Base-by-base conservation (phyloP, 2,329 filamentous ascomycete genomes). In the Ascocoryne sarcoides region DNA sequence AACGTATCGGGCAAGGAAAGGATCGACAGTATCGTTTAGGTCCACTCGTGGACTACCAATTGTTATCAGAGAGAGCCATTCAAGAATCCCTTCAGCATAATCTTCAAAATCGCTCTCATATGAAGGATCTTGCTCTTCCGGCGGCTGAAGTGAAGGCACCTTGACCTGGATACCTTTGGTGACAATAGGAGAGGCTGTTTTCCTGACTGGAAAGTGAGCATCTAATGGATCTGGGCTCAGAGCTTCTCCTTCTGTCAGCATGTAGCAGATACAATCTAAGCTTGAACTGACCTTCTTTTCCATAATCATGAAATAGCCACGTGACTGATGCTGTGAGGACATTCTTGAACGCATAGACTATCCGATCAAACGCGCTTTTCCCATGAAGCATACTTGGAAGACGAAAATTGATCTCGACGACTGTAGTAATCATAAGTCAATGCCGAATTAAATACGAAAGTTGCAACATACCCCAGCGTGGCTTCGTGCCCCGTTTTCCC, bases 231-330 rank as follows among this genome's bases (percentile, higher is more conserved):
- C 69, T 7, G 69, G 65, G n/a, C 50, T 52, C 18, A 67, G 64
- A 7, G 58, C 73, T 47, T n/a, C 26, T 62, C 48, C 62, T 54
- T 19, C 40, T 30, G 26, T 46, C 14, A 49, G 36, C 42, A 40
- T 46, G 30, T 32, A 43, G 20, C 16, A 3, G 10, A n/a, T n/a
- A 19, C 21, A 33, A 32, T 15, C 18, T 40, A 14, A 43, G 28
- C 32, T 23, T 15, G 29, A 37, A 47, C 60, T 49, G 64, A 78
- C 73, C 62, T 46, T 64, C 66, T 50, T 54, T 54, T 37, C 51
- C 64, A 30, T 79, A 59, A 52, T 88, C 82, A 54, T 72, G 81
- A 53, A 92, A 89, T 0, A 96, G 65, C 88, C 90, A 95, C 1
- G 75, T 75, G 16, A 81, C 55, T 1, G 80, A 76, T 32, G 70